Percentiles rank a stretch among this genome's conserved stretches.
Evolutionary conservation across 148 eudicot species (phyloP).

Genomic region (Vaccinium vitisidaea): DNA sequence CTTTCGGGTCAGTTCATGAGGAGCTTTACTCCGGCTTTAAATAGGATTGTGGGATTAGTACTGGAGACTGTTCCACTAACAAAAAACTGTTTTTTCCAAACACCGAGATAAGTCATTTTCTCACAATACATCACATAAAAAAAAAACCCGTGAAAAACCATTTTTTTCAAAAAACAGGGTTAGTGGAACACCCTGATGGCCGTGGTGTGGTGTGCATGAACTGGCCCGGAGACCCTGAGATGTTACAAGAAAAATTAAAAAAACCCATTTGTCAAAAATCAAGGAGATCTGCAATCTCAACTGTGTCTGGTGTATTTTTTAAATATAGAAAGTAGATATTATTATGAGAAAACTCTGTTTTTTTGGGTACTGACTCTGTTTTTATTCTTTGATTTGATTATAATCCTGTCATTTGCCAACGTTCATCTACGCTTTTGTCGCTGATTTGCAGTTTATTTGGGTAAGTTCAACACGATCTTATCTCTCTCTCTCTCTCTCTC

Average conservation of each 20-base stretch:
- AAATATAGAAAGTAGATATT: not conserved
- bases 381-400: conserved; percentile 24
- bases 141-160: no score
- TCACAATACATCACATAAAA: no score
- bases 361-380: conserved; percentile 47
- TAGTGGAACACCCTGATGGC: no score
- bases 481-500: not conserved
- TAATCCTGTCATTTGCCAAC: conserved; percentile 40
- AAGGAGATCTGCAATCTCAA: conserved; percentile 46
- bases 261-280: not conserved
- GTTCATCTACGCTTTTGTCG: conserved; percentile 49
- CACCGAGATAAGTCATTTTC: no score
- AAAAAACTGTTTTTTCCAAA: no score
- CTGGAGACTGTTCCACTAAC: no score
- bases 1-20: not conserved
- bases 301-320: not conserved
- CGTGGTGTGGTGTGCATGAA: not conserved
- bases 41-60: not conserved
- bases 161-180: no score
- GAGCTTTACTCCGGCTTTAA: not conserved
- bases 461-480: conserved; percentile 38
- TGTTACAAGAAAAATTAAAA: not conserved
- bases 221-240: not conserved
- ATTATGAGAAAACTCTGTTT: not conserved
- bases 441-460: conserved; percentile 74